Evolutionary conservation across 192 early-diverging fungal species (phyloP).

Genomic region (Backusella liffmaniae): DNA sequence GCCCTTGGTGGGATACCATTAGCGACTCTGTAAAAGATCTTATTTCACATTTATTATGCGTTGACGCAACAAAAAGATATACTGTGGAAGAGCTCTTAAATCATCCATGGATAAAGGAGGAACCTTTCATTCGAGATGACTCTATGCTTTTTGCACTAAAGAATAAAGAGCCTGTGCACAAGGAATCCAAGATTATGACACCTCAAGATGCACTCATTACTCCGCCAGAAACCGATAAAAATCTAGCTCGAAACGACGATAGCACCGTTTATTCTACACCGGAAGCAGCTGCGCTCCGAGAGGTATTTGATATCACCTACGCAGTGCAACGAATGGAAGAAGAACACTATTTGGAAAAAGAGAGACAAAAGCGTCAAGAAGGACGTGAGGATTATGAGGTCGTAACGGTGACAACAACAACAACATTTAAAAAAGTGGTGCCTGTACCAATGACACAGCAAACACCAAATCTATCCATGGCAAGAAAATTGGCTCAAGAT

Average conservation of each 20-base stretch:
- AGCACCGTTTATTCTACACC: slow-evolving; percentile 37
- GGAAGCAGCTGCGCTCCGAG: slow-evolving; percentile 54
- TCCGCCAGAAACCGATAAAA: not conserved
- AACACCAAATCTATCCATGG: not conserved
- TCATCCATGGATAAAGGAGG: slow-evolving; percentile 69
- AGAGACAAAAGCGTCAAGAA: not conserved
- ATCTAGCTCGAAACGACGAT: not conserved
- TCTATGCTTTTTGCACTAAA: not conserved
- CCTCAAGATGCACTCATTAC: not conserved
- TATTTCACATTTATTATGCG: slow-evolving; percentile 63
- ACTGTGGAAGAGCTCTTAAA: slow-evolving; percentile 79
- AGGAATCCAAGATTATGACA: not conserved
- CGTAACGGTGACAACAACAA: not conserved
- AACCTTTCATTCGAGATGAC: slow-evolving; percentile 22
- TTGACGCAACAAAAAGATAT: slow-evolving; percentile 69
- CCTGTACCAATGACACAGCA: not conserved
- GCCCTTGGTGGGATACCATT: slow-evolving; percentile 93
- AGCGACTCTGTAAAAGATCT: slow-evolving; percentile 72
- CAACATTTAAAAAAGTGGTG: not conserved
- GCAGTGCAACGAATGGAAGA: slow-evolving; percentile 76
- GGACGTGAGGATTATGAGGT: not conserved
- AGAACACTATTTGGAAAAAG: slow-evolving; percentile 33
- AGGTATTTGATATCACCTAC: slow-evolving; percentile 72
- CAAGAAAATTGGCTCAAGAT: not conserved
- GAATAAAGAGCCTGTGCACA: not conserved